Base-by-base conservation (phyloP, 1,139 yeast genomes). In the Candida tropicalis region DNA sequence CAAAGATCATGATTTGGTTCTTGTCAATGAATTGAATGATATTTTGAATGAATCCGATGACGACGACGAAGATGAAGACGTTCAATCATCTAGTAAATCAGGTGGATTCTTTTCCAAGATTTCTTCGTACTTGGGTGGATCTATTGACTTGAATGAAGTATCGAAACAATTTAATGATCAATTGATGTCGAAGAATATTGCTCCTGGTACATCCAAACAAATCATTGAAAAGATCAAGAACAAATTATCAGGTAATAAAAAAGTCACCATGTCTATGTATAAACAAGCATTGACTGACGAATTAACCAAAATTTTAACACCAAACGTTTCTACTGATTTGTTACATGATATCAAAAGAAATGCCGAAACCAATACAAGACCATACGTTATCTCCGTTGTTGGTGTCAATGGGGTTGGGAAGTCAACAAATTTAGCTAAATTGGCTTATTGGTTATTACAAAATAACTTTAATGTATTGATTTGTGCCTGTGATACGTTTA, bases 331-430 rank as follows among this genome's bases (percentile, higher is more conserved):
- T 1, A 82, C 93, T 0, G 96, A 93, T 59, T 70, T 93, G 47
- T 72, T 93, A 24, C 87, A 88, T 53, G 96, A 90, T 56, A 87
- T 93, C 45, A 87, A 87, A 58, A 26, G 48, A 35, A 59, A 63
- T 11, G 34, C 40, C 2, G 35, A 36, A 10, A 12, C 39, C 12
- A 55, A 61, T n/a, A 57, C 58, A 2, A 66, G 77, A 27, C 98
- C 99, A 1, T 93, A 89, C 55, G 97, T 93, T 12, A 89, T 93
- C 46, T 90, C 98, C 0, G 95, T 93, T 15, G 99, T 93, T 25
- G 99, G 99, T 26, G 99, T 93, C 20, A 93, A 93, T 61, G 99
- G 99, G 36, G 99, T 93, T 27, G 99, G 99, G 22, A 93, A 95
- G 63, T 91, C 97, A 0, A 95, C 99, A 3, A 95, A 90, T 58